A percentile compares a stretch with the other conserved stretches of the same genome.
phyloP scores from a whole-genome alignment of 2,329 filamentous ascomycete genomes.

The Talaromyces amestolkiae region DNA sequence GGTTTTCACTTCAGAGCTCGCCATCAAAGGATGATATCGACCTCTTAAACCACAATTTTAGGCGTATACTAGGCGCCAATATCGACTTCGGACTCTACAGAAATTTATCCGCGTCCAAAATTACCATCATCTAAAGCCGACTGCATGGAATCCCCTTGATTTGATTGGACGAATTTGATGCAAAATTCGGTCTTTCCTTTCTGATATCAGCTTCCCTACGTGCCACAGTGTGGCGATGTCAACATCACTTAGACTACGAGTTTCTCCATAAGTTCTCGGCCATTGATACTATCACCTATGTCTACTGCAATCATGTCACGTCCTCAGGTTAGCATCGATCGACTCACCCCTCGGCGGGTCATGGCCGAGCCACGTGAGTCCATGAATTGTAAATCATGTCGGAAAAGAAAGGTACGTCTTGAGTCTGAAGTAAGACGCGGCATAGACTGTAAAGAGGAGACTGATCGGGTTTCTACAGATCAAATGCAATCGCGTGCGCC shows the following conservation, averaged over 20 bases:
- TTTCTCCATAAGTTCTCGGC: not conserved
- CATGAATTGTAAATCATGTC: constrained; percentile 95
- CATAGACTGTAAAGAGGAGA: not conserved
- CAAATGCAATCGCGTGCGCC: constrained; percentile 83
- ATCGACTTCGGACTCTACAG: not conserved
- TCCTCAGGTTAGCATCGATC: constrained; percentile 77
- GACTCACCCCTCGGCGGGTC: constrained; percentile 67
- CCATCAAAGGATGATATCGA: not conserved
- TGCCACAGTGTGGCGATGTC: constrained; percentile 1
- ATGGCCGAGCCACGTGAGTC: constrained; percentile 78
- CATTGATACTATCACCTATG: not conserved
- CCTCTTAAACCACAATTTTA: not conserved
- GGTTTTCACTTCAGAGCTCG: not conserved
- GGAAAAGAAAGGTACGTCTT: constrained; percentile 74
- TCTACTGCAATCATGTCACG: constrained; percentile 56
- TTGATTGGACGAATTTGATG: not conserved
- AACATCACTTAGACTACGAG: not conserved
- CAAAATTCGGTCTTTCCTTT: not conserved
- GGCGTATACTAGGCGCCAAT: not conserved
- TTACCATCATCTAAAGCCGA: not conserved
- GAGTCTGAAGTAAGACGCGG: not conserved
- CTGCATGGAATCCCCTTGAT: not conserved
- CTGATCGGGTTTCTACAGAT: constrained; percentile 56
- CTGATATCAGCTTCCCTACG: not conserved
- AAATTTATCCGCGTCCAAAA: not conserved